Percentiles rank a stretch among this genome's conserved stretches.
Evolutionary conservation across 2,329 filamentous ascomycete genomes (phyloP).

Genomic region (Diplodia corticola): DNA sequence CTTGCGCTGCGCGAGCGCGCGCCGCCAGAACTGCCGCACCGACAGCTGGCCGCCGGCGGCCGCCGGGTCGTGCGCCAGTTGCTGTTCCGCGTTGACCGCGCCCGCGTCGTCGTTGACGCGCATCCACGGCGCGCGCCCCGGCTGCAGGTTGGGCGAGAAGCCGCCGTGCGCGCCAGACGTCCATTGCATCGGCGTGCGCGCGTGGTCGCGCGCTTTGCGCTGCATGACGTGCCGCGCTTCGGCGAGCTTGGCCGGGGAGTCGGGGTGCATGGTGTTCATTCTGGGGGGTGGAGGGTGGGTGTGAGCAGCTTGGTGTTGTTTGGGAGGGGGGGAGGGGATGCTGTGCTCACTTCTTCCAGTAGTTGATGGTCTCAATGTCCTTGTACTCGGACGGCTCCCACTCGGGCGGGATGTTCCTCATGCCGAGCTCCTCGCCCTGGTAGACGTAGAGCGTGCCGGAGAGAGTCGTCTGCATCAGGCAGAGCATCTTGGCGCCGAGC

Average conservation of each 20-base stretch:
- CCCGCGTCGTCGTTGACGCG: slow-evolving; percentile 57
- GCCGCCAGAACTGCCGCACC: slow-evolving; percentile 63
- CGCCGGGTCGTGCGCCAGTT: slow-evolving; percentile 36
- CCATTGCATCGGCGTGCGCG: slow-evolving; percentile 70
- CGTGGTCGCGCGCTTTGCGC: slow-evolving; percentile 64
- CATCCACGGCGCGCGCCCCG: slow-evolving; percentile 59
- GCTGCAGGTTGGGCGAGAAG: slow-evolving; percentile 53
- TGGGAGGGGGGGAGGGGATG: neutral
- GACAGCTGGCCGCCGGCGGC: slow-evolving; percentile 34
- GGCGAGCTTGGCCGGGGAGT: slow-evolving; percentile 31
- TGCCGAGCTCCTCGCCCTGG: slow-evolving; percentile 54
- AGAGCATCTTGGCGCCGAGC: slow-evolving; percentile 49
- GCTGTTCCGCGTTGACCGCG: slow-evolving; percentile 58
- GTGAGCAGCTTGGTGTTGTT: neutral
- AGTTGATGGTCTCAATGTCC: slow-evolving; percentile 58
- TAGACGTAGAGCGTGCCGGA: slow-evolving; percentile 55
- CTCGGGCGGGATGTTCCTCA: slow-evolving; percentile 49
- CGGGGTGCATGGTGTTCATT: slow-evolving; percentile 35
- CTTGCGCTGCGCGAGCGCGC: slow-evolving; percentile 56
- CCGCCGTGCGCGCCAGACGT: slow-evolving; percentile 56
- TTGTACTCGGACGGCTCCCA: slow-evolving; percentile 52
- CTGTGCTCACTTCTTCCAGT: slow-evolving; percentile 41
- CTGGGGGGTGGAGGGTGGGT: slow-evolving; percentile 21
- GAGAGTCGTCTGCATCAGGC: slow-evolving; percentile 50
- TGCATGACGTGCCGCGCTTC: slow-evolving; percentile 37